Percentiles rank a stretch among this genome's conserved stretches.
Evolutionary conservation across 1,284 basidiomycete genomes (phyloP).

Genomic region (Ganoderma boninense): DNA sequence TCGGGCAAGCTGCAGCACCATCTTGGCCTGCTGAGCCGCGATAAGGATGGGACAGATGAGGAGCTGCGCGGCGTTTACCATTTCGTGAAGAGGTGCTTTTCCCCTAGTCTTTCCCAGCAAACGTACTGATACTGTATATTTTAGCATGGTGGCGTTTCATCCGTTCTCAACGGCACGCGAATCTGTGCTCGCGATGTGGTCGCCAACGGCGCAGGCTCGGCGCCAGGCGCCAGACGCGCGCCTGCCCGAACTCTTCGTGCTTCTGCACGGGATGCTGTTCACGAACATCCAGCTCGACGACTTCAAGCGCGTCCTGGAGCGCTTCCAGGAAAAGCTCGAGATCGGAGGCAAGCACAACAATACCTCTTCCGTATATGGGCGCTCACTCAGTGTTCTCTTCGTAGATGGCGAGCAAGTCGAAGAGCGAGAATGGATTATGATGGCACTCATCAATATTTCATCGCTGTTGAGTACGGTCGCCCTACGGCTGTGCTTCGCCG

Average conservation of each 20-base stretch:
- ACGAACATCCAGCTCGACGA: slow-evolving; percentile 94
- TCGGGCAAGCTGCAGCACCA: slow-evolving; percentile 95
- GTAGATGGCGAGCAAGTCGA: slow-evolving; percentile 53
- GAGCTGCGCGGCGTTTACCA: slow-evolving; percentile 93
- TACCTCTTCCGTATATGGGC: slow-evolving; percentile 7
- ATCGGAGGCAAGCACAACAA: slow-evolving; percentile 63
- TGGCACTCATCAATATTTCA: slow-evolving; percentile 87
- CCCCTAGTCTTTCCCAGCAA: slow-evolving; percentile 8
- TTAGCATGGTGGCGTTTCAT: slow-evolving; percentile 88
- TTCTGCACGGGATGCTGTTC: slow-evolving; percentile 95
- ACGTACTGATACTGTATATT: slow-evolving; percentile 2
- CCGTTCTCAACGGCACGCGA: slow-evolving; percentile 90
- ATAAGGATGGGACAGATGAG: slow-evolving; percentile 86
- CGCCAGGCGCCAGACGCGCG: slow-evolving; percentile 81
- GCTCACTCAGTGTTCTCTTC: slow-evolving; percentile 7
- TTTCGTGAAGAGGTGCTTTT: slow-evolving; percentile 87
- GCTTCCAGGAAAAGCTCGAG: slow-evolving; percentile 87
- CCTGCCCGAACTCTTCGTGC: slow-evolving; percentile 86
- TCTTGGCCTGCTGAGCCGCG: slow-evolving; percentile 87
- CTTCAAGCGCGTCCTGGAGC: slow-evolving; percentile 82
- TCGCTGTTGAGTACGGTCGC: slow-evolving; percentile 89
- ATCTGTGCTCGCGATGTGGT: slow-evolving; percentile 88
- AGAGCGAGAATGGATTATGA: slow-evolving; percentile 95
- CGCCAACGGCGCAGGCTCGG: slow-evolving; percentile 73
- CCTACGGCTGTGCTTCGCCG: slow-evolving; percentile 75